Evolutionary conservation across 768 basidiomycete species (phyloP).

Genomic region (Galerina sulciceps): DNA sequence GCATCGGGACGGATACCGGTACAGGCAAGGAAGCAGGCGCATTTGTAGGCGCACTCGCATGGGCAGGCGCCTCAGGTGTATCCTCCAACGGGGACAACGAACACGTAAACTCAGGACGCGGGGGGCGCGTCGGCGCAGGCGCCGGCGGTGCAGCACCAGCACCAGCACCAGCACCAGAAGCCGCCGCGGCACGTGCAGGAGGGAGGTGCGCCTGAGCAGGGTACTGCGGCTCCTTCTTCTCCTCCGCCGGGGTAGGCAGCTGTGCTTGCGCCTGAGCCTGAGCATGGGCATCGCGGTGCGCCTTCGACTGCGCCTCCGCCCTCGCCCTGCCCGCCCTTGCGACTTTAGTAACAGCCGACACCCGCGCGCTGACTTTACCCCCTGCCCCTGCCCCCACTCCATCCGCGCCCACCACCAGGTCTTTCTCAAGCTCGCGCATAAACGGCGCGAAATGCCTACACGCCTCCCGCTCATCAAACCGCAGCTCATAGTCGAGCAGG

Average conservation of each 20-base stretch:
- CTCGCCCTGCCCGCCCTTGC: slow-evolving; percentile 57
- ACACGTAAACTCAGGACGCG: no score
- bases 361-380: slow-evolving; percentile 36
- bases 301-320: slow-evolving; percentile 50
- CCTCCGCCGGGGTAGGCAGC: slow-evolving; percentile 45
- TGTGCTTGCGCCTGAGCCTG: no score
- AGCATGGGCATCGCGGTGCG: no score
- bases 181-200: neutral
- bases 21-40: slow-evolving; percentile 2
- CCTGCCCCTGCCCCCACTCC: no score
- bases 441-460: slow-evolving; percentile 73
- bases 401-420: no score
- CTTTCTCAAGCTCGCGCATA: slow-evolving; percentile 37
- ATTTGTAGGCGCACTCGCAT: neutral
- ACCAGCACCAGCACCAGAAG: no score
- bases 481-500: slow-evolving; percentile 91
- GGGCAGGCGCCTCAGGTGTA: no score
- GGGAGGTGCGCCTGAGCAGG: slow-evolving; percentile 15
- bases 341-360: slow-evolving; percentile 58
- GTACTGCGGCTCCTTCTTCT: slow-evolving; percentile 15
- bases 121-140: no score
- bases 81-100: no score
- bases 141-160: no score
- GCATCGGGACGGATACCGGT: neutral
- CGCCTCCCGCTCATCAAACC: slow-evolving; percentile 85